Conservation (phyloP, 768 basidiomycete species). For the Naganishia kalamii region DNA sequence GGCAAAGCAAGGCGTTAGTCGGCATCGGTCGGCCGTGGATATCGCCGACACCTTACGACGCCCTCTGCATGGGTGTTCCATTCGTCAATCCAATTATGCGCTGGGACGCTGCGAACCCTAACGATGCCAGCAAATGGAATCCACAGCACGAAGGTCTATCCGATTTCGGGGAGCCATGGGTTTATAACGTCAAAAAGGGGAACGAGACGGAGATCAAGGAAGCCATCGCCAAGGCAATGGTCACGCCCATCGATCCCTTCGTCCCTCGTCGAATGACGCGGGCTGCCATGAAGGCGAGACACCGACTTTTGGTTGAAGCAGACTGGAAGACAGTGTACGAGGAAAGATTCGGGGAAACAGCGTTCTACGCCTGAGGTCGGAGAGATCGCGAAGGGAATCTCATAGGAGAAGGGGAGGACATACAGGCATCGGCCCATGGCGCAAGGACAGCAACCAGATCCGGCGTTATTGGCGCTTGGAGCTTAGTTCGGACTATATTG, state of each 20-base stretch:
- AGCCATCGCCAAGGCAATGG: not conserved
- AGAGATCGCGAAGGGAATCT: too few relatives aligned
- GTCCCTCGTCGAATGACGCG: slow-evolving; percentile 20
- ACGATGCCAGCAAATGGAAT: slow-evolving; percentile 32
- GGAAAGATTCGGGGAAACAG: too few relatives aligned
- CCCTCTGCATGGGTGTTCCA: slow-evolving; percentile 33
- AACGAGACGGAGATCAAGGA: not conserved
- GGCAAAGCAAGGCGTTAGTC: slow-evolving; percentile 25
- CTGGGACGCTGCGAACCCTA: slow-evolving; percentile 30
- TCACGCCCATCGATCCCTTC: not conserved
- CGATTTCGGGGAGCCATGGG: not conserved
- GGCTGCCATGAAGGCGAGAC: slow-evolving; percentile 19
- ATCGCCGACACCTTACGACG: slow-evolving; percentile 30
- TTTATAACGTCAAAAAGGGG: not conserved
- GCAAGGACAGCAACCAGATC: too few relatives aligned
- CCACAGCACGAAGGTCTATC: slow-evolving; percentile 34
- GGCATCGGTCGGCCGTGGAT: slow-evolving; percentile 27
- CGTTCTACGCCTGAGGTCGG: too few relatives aligned
- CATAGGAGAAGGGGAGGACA: too few relatives aligned
- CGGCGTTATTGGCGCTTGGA: too few relatives aligned
- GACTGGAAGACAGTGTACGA: slow-evolving; percentile 24
- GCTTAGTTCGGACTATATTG: too few relatives aligned
- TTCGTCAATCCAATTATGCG: slow-evolving; percentile 41
- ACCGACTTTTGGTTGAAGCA: slow-evolving; percentile 24
- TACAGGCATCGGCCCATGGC: too few relatives aligned